Evolutionary conservation across 345 rosid genomes (phyloP), one percentile per base, ranked within the genome.

Genomic region (Melastoma malabathricum): DNA sequence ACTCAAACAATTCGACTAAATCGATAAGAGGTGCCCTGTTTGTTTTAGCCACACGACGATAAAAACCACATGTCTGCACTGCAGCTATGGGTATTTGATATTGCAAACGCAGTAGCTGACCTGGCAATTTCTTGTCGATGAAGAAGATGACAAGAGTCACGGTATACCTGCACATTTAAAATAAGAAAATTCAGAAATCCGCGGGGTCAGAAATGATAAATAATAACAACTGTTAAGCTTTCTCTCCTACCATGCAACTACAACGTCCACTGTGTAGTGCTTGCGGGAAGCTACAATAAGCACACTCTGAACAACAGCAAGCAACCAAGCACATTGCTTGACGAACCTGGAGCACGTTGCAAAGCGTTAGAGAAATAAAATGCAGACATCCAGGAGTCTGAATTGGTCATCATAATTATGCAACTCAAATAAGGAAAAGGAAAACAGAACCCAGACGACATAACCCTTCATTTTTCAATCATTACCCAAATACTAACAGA

Each of bases 251-350:
- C 97, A 88, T 51, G 92, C 92, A 68, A 88, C 89, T 55, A 80
- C 83, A 49, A 82, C 57, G 58, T 88, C 97, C 18, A 84, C 95
- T 0, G 94, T 77, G 68, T 87, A 83, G 72, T 83, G 89, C 64
- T 87, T 83, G 69, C 83, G 78, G 46, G 92, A 88, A 44, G 97
- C 97, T 68, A 88, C 57, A 61, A 84, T 88, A 64, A 88, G 55
- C n/a, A 88, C 52, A 78, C 94, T 84, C 69, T 82, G 92, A 61
- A 63, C 55, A 52, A 82, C 72, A 1, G 89, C 92, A 52, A 88
- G 51, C 48, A 78, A 53, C 95, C 94, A 84, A 56, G 83, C 86
- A 47, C 75, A 56, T 18, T 76, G 83, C 77, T 80, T 84, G 55
- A 88, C 61, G 65, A 61, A 78, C 76, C 94, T 84, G 65, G 58